phyloP scores from a whole-genome alignment of 306 rosid genomes.

The Quercus robur region DNA sequence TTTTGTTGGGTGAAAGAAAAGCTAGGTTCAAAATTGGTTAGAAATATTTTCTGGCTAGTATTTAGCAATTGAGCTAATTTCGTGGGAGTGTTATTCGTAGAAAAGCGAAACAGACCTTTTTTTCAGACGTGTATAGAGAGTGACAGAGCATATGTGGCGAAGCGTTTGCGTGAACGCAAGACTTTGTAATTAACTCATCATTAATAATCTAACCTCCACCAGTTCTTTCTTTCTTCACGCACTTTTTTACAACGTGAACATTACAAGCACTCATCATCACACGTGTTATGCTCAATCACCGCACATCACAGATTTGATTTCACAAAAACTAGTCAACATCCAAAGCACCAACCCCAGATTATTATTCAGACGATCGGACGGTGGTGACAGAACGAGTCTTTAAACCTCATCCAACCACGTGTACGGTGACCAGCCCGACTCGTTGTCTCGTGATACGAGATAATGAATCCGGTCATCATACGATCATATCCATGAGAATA shows the following conservation, averaged over 20 bases:
- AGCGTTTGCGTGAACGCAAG: conserved; percentile 33
- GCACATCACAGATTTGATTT: too few species aligned
- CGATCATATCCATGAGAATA: too few species aligned
- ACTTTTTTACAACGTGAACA: too few species aligned
- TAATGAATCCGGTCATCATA: neutral
- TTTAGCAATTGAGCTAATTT: too few species aligned
- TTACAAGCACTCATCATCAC: too few species aligned
- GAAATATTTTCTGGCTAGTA: too few species aligned
- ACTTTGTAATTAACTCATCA: neutral
- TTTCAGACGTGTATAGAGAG: neutral
- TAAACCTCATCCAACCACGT: conserved; percentile 34
- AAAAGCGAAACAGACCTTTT: neutral
- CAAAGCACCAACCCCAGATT: neutral
- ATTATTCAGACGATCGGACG: conserved; percentile 14
- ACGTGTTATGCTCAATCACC: too few species aligned
- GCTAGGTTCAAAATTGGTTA: too few species aligned
- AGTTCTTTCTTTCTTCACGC: neutral
- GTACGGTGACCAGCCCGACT: conserved; percentile 1
- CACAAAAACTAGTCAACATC: too few species aligned
- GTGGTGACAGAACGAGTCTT: neutral
- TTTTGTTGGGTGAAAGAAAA: too few species aligned
- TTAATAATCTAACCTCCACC: neutral
- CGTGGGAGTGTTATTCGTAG: too few species aligned
- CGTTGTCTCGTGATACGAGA: neutral
- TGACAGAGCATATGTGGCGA: conserved; percentile 37